These are phyloP conservation scores for Trichosphaerium sp. DNA, from an alignment of 78 protist genomes.

Conservation along the genomic window DNA sequence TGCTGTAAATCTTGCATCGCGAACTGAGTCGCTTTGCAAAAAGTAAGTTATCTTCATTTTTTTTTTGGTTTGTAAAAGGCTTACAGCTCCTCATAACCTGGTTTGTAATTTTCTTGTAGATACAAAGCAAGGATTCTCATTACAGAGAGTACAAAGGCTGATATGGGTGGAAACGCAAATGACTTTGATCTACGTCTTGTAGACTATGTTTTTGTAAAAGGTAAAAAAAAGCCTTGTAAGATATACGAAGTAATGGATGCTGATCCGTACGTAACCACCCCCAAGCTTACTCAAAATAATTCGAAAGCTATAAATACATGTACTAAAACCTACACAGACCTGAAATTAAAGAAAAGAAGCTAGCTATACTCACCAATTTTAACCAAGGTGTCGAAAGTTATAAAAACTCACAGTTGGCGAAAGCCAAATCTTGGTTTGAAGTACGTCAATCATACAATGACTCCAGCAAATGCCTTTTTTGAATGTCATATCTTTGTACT, in stretches of 20 bases:
- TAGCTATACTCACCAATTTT: slow-evolving; percentile 6
- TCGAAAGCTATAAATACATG: too few relatives aligned
- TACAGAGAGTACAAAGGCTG: slow-evolving; percentile 35
- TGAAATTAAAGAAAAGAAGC: not conserved
- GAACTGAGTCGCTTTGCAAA: slow-evolving; percentile 44
- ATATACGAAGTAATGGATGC: slow-evolving; percentile 43
- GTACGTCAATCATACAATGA: too few relatives aligned
- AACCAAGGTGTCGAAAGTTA: slow-evolving; percentile 14
- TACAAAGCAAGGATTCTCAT: slow-evolving; percentile 20
- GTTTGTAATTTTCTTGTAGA: too few relatives aligned
- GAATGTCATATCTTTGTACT: not conserved
- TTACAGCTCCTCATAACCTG: too few relatives aligned
- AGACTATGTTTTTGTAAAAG: slow-evolving; percentile 29
- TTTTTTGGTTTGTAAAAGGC: too few relatives aligned
- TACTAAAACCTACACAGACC: too few relatives aligned
- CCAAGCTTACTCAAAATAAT: too few relatives aligned
- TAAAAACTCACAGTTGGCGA: slow-evolving; percentile 5
- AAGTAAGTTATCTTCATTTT: too few relatives aligned
- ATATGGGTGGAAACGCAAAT: slow-evolving; percentile 30
- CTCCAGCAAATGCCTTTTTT: not conserved
- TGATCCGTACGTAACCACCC: too few relatives aligned
- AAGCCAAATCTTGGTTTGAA: slow-evolving; percentile 20
- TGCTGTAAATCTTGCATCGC: slow-evolving; percentile 40
- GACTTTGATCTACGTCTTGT: slow-evolving; percentile 29
- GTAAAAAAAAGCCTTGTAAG: slow-evolving; percentile 25